phyloP scores from a whole-genome alignment of 108 stramenopile species.

The Seminavis robusta region DNA sequence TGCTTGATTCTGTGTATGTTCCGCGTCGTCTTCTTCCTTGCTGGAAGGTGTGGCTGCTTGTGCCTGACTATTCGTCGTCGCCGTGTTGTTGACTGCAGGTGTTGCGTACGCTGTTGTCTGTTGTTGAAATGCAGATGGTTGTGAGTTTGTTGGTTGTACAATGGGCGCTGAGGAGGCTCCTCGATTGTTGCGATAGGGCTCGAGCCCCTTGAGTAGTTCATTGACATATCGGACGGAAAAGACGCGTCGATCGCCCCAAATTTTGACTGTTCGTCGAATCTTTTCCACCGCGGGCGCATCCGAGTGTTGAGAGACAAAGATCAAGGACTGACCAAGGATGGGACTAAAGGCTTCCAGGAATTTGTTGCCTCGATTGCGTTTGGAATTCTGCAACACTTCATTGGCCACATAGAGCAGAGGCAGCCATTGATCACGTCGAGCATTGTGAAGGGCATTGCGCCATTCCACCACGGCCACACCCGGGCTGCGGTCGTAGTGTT shows the following conservation, averaged over 20 bases:
- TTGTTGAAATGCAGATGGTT: background rate
- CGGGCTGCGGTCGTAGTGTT: slow-evolving; percentile 66
- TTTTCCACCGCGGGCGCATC: slow-evolving; percentile 51
- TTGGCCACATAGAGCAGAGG: slow-evolving; percentile 86
- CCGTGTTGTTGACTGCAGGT: background rate
- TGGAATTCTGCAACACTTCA: slow-evolving; percentile 79
- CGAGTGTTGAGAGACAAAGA: slow-evolving; percentile 44
- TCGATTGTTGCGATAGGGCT: slow-evolving; percentile 45
- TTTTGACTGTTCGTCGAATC: slow-evolving; percentile 77
- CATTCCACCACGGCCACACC: slow-evolving; percentile 74
- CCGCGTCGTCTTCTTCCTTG: background rate
- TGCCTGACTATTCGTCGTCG: too few relatives aligned
- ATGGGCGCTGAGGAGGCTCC: background rate
- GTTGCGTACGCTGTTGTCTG: background rate
- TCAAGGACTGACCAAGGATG: slow-evolving; percentile 61
- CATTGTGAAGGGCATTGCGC: slow-evolving; percentile 64
- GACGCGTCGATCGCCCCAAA: slow-evolving; percentile 82
- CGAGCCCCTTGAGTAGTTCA: slow-evolving; percentile 70
- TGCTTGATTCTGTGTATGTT: background rate
- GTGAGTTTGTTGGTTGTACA: background rate
- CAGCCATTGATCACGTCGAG: slow-evolving; percentile 42
- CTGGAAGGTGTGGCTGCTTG: background rate
- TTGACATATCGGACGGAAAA: slow-evolving; percentile 71
- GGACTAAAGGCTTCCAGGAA: slow-evolving; percentile 82
- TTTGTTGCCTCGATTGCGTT: slow-evolving; percentile 81